Base-by-base conservation (phyloP, 2,329 filamentous ascomycete species). In the Xylaria digitata region DNA sequence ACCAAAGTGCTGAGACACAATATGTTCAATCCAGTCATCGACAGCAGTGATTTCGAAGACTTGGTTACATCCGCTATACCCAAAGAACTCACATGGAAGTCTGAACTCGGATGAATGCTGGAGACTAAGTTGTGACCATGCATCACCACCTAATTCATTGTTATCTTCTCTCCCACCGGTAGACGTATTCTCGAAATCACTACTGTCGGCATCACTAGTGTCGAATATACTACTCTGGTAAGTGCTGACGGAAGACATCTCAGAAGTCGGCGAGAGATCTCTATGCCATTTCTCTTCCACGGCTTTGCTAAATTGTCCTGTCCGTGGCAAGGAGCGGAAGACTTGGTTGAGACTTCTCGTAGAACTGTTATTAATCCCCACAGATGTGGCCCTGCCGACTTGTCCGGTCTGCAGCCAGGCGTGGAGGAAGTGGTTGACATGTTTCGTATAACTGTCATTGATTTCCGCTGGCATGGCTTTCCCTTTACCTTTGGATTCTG, bases 21-120 rank as follows among this genome's bases (percentile, higher is more conserved):
- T 49, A n/a, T 61, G 63, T 13, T 61, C 56, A 9, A 65, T 52
- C 63, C 63, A 65, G 6, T 11, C 7, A 17, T 60, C 49, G 6
- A 55, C 21, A 15, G 45, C 56, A 1, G 30, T 23, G 1, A 34
- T 1, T 0, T 6, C 32, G 32, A 65, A 65, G 5, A 11, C 11
- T 26, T 9, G 15, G 0, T 17, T n/a, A 9, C 62, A 64, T 2
- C 2, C 2, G 19, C 13, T 11, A 6, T 34, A 49, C n/a, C 23
- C 49, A 6, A 13, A 9, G 40, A 64, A 64, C n/a, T 64, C 62
- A 15, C 62, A 64, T 9, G 62, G 62, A 3, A 54, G 45, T 9
- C 9, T 23, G 45, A 19, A 15, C 0, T 17, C 26, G 15, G 23
- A 17, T 50, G 48, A 15, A 17, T 26, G 21, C 15, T 26, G 26